Evolutionary conservation across 2,329 filamentous ascomycete genomes (phyloP), one percentile per base, ranked within the genome.

Genomic region (Fusarium camptoceras): DNA sequence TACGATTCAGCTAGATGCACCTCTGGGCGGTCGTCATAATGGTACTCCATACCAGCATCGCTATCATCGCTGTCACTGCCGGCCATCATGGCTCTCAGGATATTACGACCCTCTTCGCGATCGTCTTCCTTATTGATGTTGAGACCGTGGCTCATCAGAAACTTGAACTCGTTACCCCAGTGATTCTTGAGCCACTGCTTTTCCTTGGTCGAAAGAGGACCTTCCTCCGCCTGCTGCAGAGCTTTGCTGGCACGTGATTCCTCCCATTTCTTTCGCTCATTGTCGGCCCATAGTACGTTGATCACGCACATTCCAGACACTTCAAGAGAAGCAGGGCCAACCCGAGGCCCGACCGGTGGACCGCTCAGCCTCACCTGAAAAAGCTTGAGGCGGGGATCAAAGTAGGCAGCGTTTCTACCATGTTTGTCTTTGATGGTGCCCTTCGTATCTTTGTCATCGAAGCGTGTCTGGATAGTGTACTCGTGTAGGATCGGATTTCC

Each of bases 161-260:
- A 44, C 1, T 25, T 11, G 15, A n/a, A 44, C 3, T 44, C 42
- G 16, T 3, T 5, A 2, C 10, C 22, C 9, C 15, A 27, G 2
- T 27, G 16, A 2, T 44, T 5, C 6, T 27, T 44, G 5, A 44
- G 10, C 22, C 22, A 44, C 6, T 24, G 16, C 5, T 4, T 25
- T 18, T 37, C 34, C 42, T n/a, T 1, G 1, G 6, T 1, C 5
- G 42, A 3, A 6, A n/a, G 9, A n/a, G 5, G 5, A 2, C 18
- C 34, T 34, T 0, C 5, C 9, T 34, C 5, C 2, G 16, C 31
- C 31, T 34, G 8, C 5, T 10, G 16, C 31, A 34, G 1, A 31
- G 30, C 3, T 31, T 31, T 15, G n/a, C 11, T 20, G 15, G 20
- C 30, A 2, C 22, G 12, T 2, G 2, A 4, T 6, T 22, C 15